Percentiles rank a stretch among this genome's conserved stretches.
These are phyloP conservation scores for slime mould (Dictyostelium discoideum) DNA, from an alignment of 78 protist species.

Conservation along the genomic window dicty_2.7 NC_007088.5:6066001-6066500, in stretches of 20 bases:
- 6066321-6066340: not conserved
- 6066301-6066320: not conserved
- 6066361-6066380: too few species aligned
- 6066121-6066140: not conserved
- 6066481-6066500: conserved; percentile 37
- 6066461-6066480: not conserved
- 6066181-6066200: too few species aligned
- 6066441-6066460: conserved; percentile 2
- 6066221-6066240: too few species aligned
- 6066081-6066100: not conserved
- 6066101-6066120: not conserved
- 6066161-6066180: not conserved
- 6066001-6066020: too few species aligned
- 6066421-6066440: not conserved
- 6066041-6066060: not conserved
- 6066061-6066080: not conserved
- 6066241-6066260: too few species aligned
- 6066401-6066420: not conserved
- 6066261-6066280: not conserved
- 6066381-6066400: not conserved
- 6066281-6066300: not conserved
- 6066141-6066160: not conserved
- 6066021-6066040: not conserved
- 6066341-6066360: too few species aligned
- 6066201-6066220: too few species aligned